These are phyloP conservation scores for Xylaria telfairii DNA, from an alignment of 495 filamentous ascomycete species.

Conservation along the genomic window DNA sequence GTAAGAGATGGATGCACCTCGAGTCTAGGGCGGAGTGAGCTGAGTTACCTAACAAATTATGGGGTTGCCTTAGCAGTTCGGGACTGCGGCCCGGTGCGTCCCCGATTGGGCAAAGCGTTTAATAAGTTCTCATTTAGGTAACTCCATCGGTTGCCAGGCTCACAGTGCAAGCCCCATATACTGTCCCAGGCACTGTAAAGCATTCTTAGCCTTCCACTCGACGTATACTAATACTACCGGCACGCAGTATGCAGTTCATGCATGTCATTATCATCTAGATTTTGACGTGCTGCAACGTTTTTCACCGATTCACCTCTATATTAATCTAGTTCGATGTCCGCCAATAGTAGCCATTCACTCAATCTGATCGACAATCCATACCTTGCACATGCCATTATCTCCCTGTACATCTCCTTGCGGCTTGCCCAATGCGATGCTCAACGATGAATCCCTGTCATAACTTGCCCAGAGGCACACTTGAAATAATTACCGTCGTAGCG, in stretches of 20 bases:
- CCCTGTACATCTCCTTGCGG: neutral
- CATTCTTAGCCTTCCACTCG: neutral
- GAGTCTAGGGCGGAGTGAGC: neutral
- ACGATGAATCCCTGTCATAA: neutral
- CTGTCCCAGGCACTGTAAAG: neutral
- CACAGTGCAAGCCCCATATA: neutral
- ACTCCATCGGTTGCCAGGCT: neutral
- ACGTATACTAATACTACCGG: neutral
- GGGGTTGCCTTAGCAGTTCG: neutral
- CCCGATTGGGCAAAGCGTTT: slow-evolving; percentile 13
- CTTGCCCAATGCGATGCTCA: neutral
- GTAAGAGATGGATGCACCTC: neutral
- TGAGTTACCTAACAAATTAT: slow-evolving; percentile 10
- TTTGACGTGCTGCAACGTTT: neutral
- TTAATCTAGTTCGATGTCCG: neutral
- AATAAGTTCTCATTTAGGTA: slow-evolving; percentile 21
- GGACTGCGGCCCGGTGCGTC: slow-evolving; percentile 23
- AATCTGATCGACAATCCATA: slow-evolving; percentile 6
- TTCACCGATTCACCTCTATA: neutral
- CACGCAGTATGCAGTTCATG: neutral
- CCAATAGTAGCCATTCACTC: neutral
- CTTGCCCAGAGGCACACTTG: neutral
- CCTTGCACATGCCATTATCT: neutral
- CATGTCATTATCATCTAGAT: slow-evolving; percentile 4
- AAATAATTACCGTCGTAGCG: neutral